phyloP scores from a whole-genome alignment of 2,329 filamentous ascomycete species.

The Juglanconis oblonga region DNA sequence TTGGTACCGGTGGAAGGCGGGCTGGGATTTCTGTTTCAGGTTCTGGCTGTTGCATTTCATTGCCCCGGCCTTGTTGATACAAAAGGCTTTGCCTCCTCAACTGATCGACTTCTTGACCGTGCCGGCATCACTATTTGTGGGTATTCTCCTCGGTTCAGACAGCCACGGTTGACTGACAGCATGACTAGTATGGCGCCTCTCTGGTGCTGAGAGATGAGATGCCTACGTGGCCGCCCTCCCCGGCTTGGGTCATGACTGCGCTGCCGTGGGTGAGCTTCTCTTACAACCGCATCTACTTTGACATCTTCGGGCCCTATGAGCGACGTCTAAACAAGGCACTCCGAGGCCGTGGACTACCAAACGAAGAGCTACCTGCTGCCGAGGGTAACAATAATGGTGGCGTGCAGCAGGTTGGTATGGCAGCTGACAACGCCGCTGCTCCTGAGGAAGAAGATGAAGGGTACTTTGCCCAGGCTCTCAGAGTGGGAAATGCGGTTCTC shows the following conservation, averaged over 20 bases:
- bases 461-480: conserved; percentile 18
- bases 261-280: conserved; percentile 42
- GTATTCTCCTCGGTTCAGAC: conserved; percentile 17
- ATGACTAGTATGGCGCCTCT: conserved; percentile 43
- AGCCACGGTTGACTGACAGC: background rate
- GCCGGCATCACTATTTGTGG: conserved; percentile 40
- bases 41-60: conserved; percentile 39
- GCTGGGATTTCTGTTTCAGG: conserved; percentile 21
- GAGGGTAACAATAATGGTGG: conserved; percentile 10
- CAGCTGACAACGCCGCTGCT: conserved; percentile 7
- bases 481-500: conserved; percentile 23
- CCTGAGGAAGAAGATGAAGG: conserved; percentile 24
- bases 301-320: conserved; percentile 46
- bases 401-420: conserved; percentile 9
- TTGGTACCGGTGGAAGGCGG: conserved; percentile 13
- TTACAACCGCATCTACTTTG: conserved; percentile 45
- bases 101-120: conserved; percentile 40
- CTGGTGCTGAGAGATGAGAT: conserved; percentile 44
- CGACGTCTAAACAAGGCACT: conserved; percentile 46
- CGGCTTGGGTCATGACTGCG: conserved; percentile 46
- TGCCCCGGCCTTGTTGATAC: conserved; percentile 43
- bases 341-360: conserved; percentile 29
- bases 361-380: conserved; percentile 20
- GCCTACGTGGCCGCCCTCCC: conserved; percentile 52
- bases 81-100: conserved; percentile 39